Conservation (phyloP, 2,329 filamentous ascomycete species). For the Eutypella sp. region DNA sequence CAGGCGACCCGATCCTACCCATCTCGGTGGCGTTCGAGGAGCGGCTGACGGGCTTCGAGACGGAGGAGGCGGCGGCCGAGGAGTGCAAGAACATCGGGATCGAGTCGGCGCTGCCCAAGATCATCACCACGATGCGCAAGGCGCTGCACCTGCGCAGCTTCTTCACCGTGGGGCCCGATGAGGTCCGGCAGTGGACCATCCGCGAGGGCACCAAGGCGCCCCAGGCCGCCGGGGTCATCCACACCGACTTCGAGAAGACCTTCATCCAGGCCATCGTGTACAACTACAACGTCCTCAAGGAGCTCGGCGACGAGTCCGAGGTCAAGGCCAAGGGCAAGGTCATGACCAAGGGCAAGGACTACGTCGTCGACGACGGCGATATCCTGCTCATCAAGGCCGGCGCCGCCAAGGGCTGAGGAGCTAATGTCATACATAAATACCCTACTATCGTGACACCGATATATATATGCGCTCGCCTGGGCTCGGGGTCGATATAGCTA, state of each 20-base stretch:
- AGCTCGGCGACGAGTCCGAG: constrained; percentile 80
- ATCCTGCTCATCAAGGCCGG: constrained; percentile 86
- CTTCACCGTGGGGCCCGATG: constrained; percentile 93
- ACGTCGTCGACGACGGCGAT: constrained; percentile 79
- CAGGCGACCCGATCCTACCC: constrained; percentile 85
- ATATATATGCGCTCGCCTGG: no score
- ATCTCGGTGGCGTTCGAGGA: constrained; percentile 93
- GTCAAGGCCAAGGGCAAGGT: constrained; percentile 94
- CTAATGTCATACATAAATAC: constrained; percentile 1
- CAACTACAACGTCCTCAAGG: constrained; percentile 77
- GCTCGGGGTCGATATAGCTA: no score
- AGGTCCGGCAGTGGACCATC: constrained; percentile 98
- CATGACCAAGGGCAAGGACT: constrained; percentile 98
- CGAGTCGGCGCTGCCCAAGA: constrained; percentile 86
- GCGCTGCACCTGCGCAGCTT: constrained; percentile 86
- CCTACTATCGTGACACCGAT: no score
- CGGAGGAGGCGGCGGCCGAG: constrained; percentile 69
- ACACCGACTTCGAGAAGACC: constrained; percentile 98
- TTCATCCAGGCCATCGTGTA: constrained; percentile 97
- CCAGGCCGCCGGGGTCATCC: constrained; percentile 94
- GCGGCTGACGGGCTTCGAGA: constrained; percentile 75
- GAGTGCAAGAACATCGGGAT: constrained; percentile 86
- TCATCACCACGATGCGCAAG: constrained; percentile 90
- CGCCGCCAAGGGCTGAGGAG: constrained; percentile 63
- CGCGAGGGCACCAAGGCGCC: constrained; percentile 96